Evolutionary conservation across 2,329 filamentous ascomycete species (phyloP).

Genomic region (Neopestalotiopsis rosae): DNA sequence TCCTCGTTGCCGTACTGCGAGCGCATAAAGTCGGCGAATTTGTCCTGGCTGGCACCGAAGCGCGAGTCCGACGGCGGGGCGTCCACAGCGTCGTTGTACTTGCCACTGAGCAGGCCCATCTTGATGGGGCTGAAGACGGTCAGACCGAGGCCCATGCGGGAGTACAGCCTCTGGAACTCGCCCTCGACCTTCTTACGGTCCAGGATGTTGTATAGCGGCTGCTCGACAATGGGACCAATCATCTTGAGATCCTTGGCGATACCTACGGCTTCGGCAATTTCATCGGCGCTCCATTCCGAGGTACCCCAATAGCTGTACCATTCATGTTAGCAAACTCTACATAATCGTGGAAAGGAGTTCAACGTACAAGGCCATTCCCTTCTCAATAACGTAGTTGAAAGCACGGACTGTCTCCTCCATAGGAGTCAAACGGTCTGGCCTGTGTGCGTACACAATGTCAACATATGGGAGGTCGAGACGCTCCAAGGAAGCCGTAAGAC

Average conservation of each 20-base stretch:
- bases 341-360: too few relatives aligned
- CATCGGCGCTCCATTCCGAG: slow-evolving; percentile 69
- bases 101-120: slow-evolving; percentile 67
- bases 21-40: slow-evolving; percentile 62
- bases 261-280: slow-evolving; percentile 69
- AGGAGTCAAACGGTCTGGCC: slow-evolving; percentile 69
- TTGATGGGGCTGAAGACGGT: slow-evolving; percentile 68
- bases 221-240: slow-evolving; percentile 69
- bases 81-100: slow-evolving; percentile 69
- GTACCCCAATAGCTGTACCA: slow-evolving; percentile 70
- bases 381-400: slow-evolving; percentile 73
- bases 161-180: slow-evolving; percentile 66
- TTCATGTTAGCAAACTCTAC: not conserved
- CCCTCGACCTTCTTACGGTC: slow-evolving; percentile 66
- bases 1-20: slow-evolving; percentile 54
- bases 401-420: slow-evolving; percentile 74
- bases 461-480: slow-evolving; percentile 65
- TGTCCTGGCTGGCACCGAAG: slow-evolving; percentile 41
- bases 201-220: slow-evolving; percentile 71
- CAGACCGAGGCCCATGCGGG: slow-evolving; percentile 63
- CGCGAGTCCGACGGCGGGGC: slow-evolving; percentile 49
- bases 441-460: slow-evolving; percentile 72
- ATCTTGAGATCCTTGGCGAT: slow-evolving; percentile 64
- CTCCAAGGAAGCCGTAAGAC: slow-evolving; percentile 62
- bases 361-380: slow-evolving; percentile 46